Base-by-base conservation (phyloP, 768 basidiomycete genomes). In the Cystobasidium tubakii region DNA sequence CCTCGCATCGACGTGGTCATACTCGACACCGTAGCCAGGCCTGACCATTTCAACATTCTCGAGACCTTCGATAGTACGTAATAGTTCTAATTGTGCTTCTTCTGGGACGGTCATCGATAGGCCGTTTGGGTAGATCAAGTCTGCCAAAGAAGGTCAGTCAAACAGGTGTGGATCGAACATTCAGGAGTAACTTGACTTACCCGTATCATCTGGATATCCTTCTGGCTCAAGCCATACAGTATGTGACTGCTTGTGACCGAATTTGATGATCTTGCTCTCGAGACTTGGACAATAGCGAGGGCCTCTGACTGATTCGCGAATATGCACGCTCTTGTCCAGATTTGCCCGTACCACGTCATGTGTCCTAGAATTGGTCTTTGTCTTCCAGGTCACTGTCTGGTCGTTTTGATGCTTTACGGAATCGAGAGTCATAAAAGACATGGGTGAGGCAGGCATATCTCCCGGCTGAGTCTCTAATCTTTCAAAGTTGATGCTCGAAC, bases 21-120 rank as follows among this genome's bases (percentile, higher is more conserved):
- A 95, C 80, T 95, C 91, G 36, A 95, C 91, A 1, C 92, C 92
- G 82, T 94, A 95, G 0, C 91, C 92, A 0, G 92, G 92, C 76
- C 85, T 83, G 2, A 90, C 85, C 85, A 95, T 89, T 78, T 88
- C 86, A 33, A 88, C 92, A 31, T 89, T 87, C 81, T 93, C 90
- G 31, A 95, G 82, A 0, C 92, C 92, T 0, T 87, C 88, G 44
- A 95, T 87, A 0, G 91, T 91, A 15, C 88, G 87, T 82, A 94
- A 86, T 86, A 95, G 87, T 3, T 84, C 80, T 77, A 90, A 88
- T 80, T 95, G 92, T 0, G 90, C 81, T 73, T 94, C 92, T 80
- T 89, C 89, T 0, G 92, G 90, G 77, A 95, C 84, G 71, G 90
- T 91, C 79, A 89, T 89, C 1, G 91, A 93, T 19, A 95, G 84